Base-by-base conservation (phyloP, 768 basidiomycete species). In the Lactifluus rugatus region DNA sequence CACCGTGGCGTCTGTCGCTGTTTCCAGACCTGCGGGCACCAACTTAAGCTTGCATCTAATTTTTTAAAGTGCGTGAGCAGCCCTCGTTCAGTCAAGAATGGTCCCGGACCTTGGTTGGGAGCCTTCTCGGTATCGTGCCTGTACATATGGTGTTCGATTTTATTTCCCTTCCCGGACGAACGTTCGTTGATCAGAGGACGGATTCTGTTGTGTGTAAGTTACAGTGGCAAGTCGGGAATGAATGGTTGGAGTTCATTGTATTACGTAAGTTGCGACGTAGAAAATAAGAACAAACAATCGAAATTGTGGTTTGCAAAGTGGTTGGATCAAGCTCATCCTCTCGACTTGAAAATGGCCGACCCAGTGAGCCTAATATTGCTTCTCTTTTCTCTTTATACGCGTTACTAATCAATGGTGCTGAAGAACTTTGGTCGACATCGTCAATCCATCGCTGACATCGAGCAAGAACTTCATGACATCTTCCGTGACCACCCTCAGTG, bases 391-490 rank as follows among this genome's bases (percentile, higher is more conserved):
- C 45, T 32, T 52, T 52, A 26, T 9, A 52, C 54, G 58, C 46
- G 34, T 34, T 17, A 16, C 36, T 41, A 25, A 62, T 45, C 32
- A 45, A 8, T 23, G 10, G 23, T 28, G 14, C 39, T 54, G 45
- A 56, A 56, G 55, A 56, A 61, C 71, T 70, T 72, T 60, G 85
- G 84, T 55, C 77, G 87, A 60, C 81, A 78, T 71, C 78, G 85
- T 68, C 81, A 87, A 67, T 87, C 85, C 42, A 76, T 88, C 46
- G 77, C 75, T 53, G 82, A 84, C 71, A 83, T 90, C 58, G 82
- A 89, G 67, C 76, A 78, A 62, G 79, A 84, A 66, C 80, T 90
- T 32, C 69, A 81, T 68, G 75, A 77, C 54, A 80, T 91, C 61
- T 89, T 91, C 68, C 72, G 75, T 56, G 74, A 79, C 34, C 86